These are phyloP conservation scores for Plantago ovata DNA, from an alignment of 257 asterid genomes.

Conservation along the genomic window DNA sequence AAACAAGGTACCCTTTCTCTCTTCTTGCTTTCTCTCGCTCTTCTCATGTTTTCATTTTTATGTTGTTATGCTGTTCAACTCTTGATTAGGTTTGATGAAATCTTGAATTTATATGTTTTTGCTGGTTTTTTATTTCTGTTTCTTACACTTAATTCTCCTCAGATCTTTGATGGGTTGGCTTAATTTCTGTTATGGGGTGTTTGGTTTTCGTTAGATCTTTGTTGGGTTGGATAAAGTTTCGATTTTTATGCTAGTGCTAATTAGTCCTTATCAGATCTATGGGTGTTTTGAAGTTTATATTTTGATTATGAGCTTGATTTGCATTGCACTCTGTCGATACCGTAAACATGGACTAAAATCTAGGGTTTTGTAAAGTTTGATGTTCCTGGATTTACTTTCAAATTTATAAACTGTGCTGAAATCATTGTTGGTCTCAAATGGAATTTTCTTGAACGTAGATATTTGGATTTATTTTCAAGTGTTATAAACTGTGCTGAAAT, in stretches of 20 bases:
- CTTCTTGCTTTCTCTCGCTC: slow-evolving; percentile 4
- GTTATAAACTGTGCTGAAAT: background rate
- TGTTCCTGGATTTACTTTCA: too few species aligned
- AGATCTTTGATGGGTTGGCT: background rate
- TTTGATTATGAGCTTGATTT: background rate
- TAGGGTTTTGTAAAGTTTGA: too few species aligned
- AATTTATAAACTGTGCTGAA: background rate
- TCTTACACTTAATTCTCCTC: background rate
- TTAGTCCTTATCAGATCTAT: background rate
- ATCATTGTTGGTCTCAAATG: background rate
- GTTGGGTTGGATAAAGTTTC: background rate
- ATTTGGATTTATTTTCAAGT: background rate
- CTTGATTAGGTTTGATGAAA: too few species aligned
- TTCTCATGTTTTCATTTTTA: too few species aligned
- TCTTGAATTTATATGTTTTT: too few species aligned
- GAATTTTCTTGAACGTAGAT: too few species aligned
- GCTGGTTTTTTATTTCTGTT: background rate
- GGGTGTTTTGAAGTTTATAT: background rate
- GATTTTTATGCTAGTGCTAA: background rate
- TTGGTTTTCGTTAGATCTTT: background rate
- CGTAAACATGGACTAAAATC: too few species aligned
- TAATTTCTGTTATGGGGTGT: background rate
- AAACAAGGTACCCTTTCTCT: background rate
- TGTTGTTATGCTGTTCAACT: too few species aligned
- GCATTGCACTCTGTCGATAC: too few species aligned